Conservation (phyloP, 345 rosid genomes). For the Lepidium sativum region DNA sequence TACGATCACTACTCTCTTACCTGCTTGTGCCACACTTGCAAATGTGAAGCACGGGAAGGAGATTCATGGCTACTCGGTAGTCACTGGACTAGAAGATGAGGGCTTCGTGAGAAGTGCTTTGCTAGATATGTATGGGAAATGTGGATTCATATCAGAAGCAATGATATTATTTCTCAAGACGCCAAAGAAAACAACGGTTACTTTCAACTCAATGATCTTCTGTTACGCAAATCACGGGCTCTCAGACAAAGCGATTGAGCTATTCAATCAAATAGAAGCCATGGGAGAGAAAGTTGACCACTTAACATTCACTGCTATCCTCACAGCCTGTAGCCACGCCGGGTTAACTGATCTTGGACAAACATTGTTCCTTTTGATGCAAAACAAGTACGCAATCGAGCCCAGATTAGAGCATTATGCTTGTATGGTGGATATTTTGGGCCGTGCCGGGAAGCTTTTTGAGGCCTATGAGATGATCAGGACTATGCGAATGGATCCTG, state of each 20-base stretch:
- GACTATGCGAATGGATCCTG: constrained; percentile 60
- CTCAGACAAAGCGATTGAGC: constrained; percentile 56
- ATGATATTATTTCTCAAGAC: constrained; percentile 43
- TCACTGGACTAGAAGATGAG: constrained; percentile 51
- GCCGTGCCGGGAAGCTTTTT: constrained; percentile 56
- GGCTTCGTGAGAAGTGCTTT: constrained; percentile 65
- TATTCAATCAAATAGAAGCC: constrained; percentile 56
- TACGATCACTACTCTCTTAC: constrained; percentile 62
- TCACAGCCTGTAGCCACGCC: constrained; percentile 74
- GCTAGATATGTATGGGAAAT: constrained; percentile 81
- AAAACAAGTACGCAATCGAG: constrained; percentile 44
- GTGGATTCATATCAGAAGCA: constrained; percentile 65
- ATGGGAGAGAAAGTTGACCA: constrained; percentile 51
- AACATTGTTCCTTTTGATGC: constrained; percentile 55
- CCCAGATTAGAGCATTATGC: constrained; percentile 83
- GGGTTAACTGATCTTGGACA: constrained; percentile 62
- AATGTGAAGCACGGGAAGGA: constrained; percentile 54
- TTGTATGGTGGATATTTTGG: constrained; percentile 75
- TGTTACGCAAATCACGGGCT: constrained; percentile 81
- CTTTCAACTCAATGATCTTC: constrained; percentile 92
- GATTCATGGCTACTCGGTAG: constrained; percentile 61
- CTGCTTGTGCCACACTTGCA: constrained; percentile 51
- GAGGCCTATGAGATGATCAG: constrained; percentile 58
- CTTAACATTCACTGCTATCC: constrained; percentile 69
- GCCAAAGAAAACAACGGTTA: constrained; percentile 44